Conservation (phyloP, 495 filamentous ascomycete species). For the Aspergillus campestris region DNA sequence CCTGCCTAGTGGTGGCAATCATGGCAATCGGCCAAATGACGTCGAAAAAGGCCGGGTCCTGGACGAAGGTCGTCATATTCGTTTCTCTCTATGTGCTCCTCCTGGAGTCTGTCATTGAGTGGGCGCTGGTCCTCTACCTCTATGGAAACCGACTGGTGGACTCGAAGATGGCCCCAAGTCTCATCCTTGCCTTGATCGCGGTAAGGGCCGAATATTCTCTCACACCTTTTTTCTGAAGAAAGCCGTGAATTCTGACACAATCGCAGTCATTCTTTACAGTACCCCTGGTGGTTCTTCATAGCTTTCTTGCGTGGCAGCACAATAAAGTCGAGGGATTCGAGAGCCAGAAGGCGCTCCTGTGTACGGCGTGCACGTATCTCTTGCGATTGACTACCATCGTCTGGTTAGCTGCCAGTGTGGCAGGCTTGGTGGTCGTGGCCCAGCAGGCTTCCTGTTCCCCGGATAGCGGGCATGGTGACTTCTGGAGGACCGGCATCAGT, state of each 20-base stretch:
- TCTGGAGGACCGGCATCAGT: conserved; percentile 34
- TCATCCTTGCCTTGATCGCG: conserved; percentile 29
- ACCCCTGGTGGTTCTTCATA: conserved; percentile 33
- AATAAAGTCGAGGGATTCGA: conserved; percentile 31
- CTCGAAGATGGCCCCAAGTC: conserved; percentile 35
- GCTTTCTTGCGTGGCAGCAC: conserved; percentile 38
- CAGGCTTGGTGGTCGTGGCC: conserved; percentile 35
- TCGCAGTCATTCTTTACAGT: conserved; percentile 32
- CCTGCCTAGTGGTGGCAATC: neutral
- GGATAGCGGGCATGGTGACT: conserved; percentile 15
- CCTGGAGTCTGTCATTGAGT: conserved; percentile 30
- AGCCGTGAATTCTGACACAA: conserved; percentile 3
- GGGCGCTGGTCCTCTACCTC: conserved; percentile 31
- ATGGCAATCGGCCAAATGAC: conserved; percentile 21
- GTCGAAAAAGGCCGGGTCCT: conserved; percentile 25
- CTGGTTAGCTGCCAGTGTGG: conserved; percentile 35
- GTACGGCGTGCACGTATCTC: conserved; percentile 32
- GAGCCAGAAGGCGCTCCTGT: conserved; percentile 26
- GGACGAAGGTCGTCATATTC: conserved; percentile 37
- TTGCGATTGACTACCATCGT: conserved; percentile 27
- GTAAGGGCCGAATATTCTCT: conserved; percentile 16
- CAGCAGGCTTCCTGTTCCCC: conserved; percentile 33
- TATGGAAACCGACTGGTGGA: conserved; percentile 31
- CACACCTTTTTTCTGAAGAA: neutral
- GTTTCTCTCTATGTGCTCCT: conserved; percentile 32